Evolutionary conservation across 352 stramenopile species (phyloP).

Genomic region (Pythium phragmitis): DNA sequence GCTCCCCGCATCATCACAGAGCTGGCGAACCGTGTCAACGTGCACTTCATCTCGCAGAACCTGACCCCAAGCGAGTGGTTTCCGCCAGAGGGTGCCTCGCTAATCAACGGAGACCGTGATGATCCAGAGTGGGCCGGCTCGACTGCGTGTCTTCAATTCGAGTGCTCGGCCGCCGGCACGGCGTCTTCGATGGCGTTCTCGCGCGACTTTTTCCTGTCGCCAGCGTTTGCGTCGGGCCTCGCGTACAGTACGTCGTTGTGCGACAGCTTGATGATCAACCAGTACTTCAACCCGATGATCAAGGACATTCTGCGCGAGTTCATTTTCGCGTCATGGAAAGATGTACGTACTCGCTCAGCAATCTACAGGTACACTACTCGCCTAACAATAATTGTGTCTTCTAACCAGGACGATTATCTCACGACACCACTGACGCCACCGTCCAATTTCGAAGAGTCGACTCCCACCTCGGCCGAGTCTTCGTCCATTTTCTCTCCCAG

Average conservation of each 20-base stretch:
- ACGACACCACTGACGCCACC: slow-evolving; percentile 26
- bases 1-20: slow-evolving; percentile 75
- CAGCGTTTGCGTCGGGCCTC: slow-evolving; percentile 77
- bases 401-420: slow-evolving; percentile 37
- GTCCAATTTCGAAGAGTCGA: slow-evolving; percentile 14
- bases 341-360: slow-evolving; percentile 30
- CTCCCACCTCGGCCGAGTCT: slow-evolving; percentile 32
- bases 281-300: slow-evolving; percentile 87
- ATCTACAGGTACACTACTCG: neutral
- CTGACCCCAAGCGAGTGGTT: slow-evolving; percentile 74
- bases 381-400: slow-evolving; percentile 2
- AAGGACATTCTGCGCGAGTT: slow-evolving; percentile 87
- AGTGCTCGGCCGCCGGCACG: slow-evolving; percentile 7
- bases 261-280: slow-evolving; percentile 86
- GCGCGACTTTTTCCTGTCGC: slow-evolving; percentile 77
- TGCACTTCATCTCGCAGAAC: slow-evolving; percentile 84
- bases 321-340: slow-evolving; percentile 79
- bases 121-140: slow-evolving; percentile 18
- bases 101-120: slow-evolving; percentile 15
- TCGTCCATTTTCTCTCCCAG: slow-evolving; percentile 35
- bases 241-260: slow-evolving; percentile 85
- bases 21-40: slow-evolving; percentile 75
- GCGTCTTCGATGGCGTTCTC: slow-evolving; percentile 60
- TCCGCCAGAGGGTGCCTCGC: slow-evolving; percentile 5
- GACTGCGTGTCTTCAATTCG: slow-evolving; percentile 6